A percentile compares a stretch with the other conserved stretches of the same genome.
phyloP scores from a whole-genome alignment of 1,284 basidiomycete species.

The Phylloboletellus chloephorus region DNA sequence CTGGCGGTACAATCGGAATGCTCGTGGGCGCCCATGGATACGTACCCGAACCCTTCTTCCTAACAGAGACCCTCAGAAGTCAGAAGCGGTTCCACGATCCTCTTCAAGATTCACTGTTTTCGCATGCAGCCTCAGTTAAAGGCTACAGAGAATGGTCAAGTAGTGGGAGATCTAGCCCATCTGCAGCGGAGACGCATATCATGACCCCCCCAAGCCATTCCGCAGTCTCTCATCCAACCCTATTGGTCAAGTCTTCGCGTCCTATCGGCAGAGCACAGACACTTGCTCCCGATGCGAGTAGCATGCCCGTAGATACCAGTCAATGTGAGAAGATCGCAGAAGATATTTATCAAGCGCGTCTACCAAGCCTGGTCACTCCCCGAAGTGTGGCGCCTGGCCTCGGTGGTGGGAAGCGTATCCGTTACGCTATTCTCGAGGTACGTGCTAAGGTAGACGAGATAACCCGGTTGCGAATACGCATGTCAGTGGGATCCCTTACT shows the following conservation, averaged over 20 bases:
- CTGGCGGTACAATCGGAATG: conserved; percentile 86
- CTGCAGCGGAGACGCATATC: conserved; percentile 8
- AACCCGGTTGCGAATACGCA: conserved; percentile 8
- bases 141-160: conserved; percentile 68
- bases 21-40: conserved; percentile 75
- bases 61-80: conserved; percentile 75
- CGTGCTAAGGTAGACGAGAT: conserved; percentile 17
- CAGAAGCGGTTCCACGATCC: conserved; percentile 86
- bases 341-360: conserved; percentile 59
- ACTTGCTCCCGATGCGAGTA: conserved; percentile 32
- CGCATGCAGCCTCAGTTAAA: conserved; percentile 65
- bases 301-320: conserved; percentile 31
- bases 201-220: conserved; percentile 16
- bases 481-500: conserved; percentile 77
- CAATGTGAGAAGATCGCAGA: conserved; percentile 51
- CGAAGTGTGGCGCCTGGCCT: conserved; percentile 58
- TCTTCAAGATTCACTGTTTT: conserved; percentile 72
- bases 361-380: conserved; percentile 75
- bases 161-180: conserved; percentile 51
- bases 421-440: conserved; percentile 78
- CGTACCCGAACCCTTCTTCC: conserved; percentile 82
- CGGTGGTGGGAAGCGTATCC: conserved; percentile 59
- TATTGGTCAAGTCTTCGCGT: conserved; percentile 66
- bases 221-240: conserved; percentile 40
- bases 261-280: conserved; percentile 50